Evolutionary conservation across 768 basidiomycete genomes (phyloP).

Genomic region (Tricholoma furcatifolium): DNA sequence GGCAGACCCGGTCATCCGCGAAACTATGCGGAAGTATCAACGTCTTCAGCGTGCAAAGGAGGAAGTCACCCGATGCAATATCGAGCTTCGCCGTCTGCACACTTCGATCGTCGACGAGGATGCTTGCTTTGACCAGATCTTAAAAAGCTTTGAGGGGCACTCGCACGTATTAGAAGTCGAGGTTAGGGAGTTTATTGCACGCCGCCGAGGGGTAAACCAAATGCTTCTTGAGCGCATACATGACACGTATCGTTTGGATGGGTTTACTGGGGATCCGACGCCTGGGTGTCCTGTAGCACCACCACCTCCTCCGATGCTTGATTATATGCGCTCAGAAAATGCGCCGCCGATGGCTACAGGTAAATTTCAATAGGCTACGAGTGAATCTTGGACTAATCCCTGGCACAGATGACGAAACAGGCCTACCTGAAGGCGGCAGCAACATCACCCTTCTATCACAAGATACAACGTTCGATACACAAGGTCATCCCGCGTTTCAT

Average conservation of each 20-base stretch:
- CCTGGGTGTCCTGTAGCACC: neutral
- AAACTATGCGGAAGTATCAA: constrained; percentile 8
- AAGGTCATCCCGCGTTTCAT: no score
- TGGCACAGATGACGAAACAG: no score
- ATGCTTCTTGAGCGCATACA: neutral
- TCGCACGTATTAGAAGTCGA: no score
- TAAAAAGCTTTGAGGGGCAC: neutral
- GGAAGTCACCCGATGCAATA: constrained; percentile 2
- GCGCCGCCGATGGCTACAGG: no score
- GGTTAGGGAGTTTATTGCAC: neutral
- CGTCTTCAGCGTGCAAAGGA: neutral
- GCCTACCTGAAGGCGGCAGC: no score
- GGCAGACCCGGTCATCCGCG: constrained; percentile 1
- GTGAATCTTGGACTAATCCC: no score
- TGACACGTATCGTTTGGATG: neutral
- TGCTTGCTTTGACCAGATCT: neutral
- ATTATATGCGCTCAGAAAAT: no score
- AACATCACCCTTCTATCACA: no score
- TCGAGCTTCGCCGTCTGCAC: constrained; percentile 6
- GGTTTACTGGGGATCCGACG: constrained; percentile 1
- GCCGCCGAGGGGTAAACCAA: neutral
- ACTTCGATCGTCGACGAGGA: constrained; percentile 8
- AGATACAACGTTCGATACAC: no score
- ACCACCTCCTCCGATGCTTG: neutral
- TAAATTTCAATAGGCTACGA: no score